These are phyloP conservation scores for Phytophthora brassicae DNA, from an alignment of 352 stramenopile species.

Conservation along the genomic window DNA sequence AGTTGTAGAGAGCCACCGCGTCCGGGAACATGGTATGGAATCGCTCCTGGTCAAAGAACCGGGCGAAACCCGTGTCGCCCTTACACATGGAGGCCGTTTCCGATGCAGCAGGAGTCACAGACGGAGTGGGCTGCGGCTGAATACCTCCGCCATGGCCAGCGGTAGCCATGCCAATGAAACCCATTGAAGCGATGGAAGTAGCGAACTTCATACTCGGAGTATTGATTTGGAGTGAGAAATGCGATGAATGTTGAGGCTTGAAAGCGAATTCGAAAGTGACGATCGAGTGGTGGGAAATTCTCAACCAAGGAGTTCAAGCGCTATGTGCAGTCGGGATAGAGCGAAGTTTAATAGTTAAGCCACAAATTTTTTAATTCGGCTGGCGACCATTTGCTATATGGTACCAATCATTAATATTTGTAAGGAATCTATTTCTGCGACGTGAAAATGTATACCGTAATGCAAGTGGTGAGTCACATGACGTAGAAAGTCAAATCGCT, in stretches of 20 bases:
- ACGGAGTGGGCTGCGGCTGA: slow-evolving; percentile 17
- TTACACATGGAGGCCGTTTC: background rate
- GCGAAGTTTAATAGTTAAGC: slow-evolving; percentile 19
- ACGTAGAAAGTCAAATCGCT: too few species aligned
- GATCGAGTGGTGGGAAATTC: background rate
- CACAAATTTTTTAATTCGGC: too few species aligned
- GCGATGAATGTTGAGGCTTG: background rate
- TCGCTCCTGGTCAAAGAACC: slow-evolving; percentile 39
- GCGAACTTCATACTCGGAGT: slow-evolving; percentile 31
- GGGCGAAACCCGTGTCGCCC: slow-evolving; percentile 24
- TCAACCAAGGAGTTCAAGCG: slow-evolving; percentile 10
- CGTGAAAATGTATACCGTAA: slow-evolving; percentile 8
- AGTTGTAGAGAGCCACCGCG: slow-evolving; percentile 44
- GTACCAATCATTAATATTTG: too few species aligned
- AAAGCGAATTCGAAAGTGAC: slow-evolving; percentile 26
- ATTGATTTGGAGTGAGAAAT: background rate
- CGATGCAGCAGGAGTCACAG: slow-evolving; percentile 9
- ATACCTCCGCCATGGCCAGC: slow-evolving; percentile 11
- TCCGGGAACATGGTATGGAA: slow-evolving; percentile 43
- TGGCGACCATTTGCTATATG: too few species aligned
- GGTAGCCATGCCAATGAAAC: slow-evolving; percentile 18
- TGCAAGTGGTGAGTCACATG: too few species aligned
- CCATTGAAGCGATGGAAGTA: slow-evolving; percentile 14
- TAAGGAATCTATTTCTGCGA: too few species aligned
- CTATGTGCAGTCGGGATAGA: slow-evolving; percentile 28